phyloP scores from a whole-genome alignment of 2,329 filamentous ascomycete genomes.

The Aspergillus fijiensis region DNA sequence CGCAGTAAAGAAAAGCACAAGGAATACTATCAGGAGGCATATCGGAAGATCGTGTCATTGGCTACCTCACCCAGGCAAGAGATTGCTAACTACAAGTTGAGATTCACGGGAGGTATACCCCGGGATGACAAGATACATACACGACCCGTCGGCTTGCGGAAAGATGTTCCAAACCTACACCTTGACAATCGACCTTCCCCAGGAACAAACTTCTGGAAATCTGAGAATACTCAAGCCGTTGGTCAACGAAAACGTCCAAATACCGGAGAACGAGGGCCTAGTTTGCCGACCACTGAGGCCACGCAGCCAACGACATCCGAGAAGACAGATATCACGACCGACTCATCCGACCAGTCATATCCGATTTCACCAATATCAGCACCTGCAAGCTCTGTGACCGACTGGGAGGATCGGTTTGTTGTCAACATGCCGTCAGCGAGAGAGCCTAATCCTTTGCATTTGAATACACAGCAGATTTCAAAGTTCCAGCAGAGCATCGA shows the following conservation, averaged over 20 bases:
- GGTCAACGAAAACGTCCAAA: constrained; percentile 32
- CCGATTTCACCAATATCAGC: constrained; percentile 33
- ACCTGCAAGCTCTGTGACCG: constrained; percentile 31
- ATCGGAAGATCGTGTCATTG: constrained; percentile 23
- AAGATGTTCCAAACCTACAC: constrained; percentile 39
- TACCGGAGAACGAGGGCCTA: constrained; percentile 39
- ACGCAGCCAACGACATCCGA: constrained; percentile 21
- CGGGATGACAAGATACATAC: constrained; percentile 7
- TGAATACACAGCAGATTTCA: constrained; percentile 41
- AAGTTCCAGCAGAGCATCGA: constrained; percentile 43
- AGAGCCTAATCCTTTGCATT: constrained; percentile 42
- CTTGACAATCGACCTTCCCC: constrained; percentile 23
- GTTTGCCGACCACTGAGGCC: constrained; percentile 27
- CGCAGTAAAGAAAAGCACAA: constrained; percentile 25
- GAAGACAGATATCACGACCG: constrained; percentile 21
- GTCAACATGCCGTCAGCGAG: constrained; percentile 46
- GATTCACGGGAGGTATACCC: constrained; percentile 9
- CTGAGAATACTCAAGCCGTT: constrained; percentile 10
- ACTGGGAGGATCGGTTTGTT: constrained; percentile 44
- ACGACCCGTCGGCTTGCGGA: constrained; percentile 37
- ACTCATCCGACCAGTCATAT: constrained; percentile 30
- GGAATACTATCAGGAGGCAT: constrained; percentile 19
- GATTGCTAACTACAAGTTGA: constrained; percentile 22
- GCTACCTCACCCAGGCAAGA: constrained; percentile 24
- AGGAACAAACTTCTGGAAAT: constrained; percentile 20